These are phyloP conservation scores for Penicillium decumbens DNA, from an alignment of 2,329 filamentous ascomycete genomes.

Conservation along the genomic window DNA sequence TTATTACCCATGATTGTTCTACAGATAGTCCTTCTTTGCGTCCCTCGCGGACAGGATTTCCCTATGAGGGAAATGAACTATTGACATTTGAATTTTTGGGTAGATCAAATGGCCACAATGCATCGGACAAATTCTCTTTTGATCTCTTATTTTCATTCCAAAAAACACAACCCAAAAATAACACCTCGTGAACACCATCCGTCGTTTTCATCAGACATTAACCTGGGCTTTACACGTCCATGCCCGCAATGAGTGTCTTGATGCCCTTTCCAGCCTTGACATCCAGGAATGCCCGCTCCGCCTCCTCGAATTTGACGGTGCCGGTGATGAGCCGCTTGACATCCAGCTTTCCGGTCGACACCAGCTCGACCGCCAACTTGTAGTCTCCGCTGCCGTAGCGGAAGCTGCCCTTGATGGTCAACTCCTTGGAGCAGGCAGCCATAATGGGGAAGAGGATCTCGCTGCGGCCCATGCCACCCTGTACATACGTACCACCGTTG, in stretches of 20 bases:
- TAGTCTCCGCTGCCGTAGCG: slow-evolving; percentile 87
- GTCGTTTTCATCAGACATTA: background rate
- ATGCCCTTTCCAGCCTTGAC: slow-evolving; percentile 72
- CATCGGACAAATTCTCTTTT: background rate
- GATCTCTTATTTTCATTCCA: too few relatives aligned
- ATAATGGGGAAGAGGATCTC: slow-evolving; percentile 92
- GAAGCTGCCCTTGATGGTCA: slow-evolving; percentile 82
- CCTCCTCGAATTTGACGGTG: slow-evolving; percentile 72
- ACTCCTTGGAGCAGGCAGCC: slow-evolving; percentile 82
- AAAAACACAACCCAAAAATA: too few relatives aligned
- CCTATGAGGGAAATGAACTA: background rate
- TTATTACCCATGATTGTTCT: slow-evolving; percentile 3
- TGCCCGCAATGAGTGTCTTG: slow-evolving; percentile 45
- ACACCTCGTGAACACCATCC: background rate
- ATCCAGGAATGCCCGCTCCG: slow-evolving; percentile 80
- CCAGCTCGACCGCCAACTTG: slow-evolving; percentile 71
- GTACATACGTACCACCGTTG: slow-evolving; percentile 70
- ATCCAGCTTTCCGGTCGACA: slow-evolving; percentile 64
- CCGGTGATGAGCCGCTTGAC: slow-evolving; percentile 75
- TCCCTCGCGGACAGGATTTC: background rate
- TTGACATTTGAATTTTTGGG: background rate
- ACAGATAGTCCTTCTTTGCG: slow-evolving; percentile 4
- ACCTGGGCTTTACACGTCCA: slow-evolving; percentile 19
- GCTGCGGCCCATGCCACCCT: slow-evolving; percentile 82
- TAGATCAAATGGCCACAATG: background rate